Conservation (phyloP, 192 early-diverging fungal genomes). For the Dimargaris cristalligena region DNA sequence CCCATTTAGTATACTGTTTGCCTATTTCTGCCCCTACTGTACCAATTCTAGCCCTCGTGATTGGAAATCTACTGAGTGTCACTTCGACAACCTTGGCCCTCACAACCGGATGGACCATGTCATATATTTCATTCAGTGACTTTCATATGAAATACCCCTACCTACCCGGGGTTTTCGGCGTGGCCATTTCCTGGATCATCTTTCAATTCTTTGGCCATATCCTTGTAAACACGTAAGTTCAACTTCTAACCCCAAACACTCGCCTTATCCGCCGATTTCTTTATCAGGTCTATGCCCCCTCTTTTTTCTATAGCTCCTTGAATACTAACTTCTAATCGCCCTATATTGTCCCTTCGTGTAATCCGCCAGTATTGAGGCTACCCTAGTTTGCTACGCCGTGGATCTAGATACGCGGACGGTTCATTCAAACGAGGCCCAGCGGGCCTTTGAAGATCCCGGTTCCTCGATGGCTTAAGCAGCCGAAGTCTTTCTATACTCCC, state of each 20-base stretch:
- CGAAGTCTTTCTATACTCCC: too few species aligned
- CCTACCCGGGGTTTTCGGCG: constrained; percentile 2
- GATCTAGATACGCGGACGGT: not conserved
- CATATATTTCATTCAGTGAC: not conserved
- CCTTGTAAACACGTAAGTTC: constrained; percentile 9
- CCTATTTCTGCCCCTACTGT: too few species aligned
- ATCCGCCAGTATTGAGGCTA: constrained; percentile 2
- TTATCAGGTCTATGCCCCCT: too few species aligned
- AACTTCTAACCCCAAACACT: too few species aligned
- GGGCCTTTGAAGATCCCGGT: not conserved
- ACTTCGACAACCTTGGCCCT: constrained; percentile 1
- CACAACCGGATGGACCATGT: not conserved
- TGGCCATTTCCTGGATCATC: not conserved
- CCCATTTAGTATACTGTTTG: too few species aligned
- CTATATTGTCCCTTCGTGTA: too few species aligned
- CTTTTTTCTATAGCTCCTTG: too few species aligned
- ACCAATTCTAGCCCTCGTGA: not conserved
- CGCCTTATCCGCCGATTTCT: too few species aligned
- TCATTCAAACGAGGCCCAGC: constrained; percentile 2
- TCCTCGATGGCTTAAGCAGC: too few species aligned
- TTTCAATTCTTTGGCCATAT: constrained; percentile 12
- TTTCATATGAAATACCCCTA: constrained; percentile 1
- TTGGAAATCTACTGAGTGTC: not conserved
- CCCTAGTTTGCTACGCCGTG: constrained; percentile 5
- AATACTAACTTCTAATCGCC: too few species aligned